A percentile compares a stretch with the other conserved stretches of the same genome.
Evolutionary conservation across 1,284 basidiomycete species (phyloP).

Genomic region (Irpex sp.): DNA sequence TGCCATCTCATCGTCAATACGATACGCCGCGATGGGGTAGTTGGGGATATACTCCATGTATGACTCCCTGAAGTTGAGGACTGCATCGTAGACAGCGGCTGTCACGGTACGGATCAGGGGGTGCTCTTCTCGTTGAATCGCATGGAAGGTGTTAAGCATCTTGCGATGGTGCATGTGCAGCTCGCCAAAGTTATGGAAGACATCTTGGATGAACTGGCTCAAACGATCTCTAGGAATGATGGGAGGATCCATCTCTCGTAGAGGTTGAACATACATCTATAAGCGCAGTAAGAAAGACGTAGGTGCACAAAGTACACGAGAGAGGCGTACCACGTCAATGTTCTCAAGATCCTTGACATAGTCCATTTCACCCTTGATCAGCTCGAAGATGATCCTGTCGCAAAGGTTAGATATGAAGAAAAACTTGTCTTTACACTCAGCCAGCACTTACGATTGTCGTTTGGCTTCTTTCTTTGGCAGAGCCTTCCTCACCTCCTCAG

Average conservation of each 20-base stretch:
- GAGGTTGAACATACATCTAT: constrained; percentile 75
- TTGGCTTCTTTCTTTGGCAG: constrained; percentile 79
- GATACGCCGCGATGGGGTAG: constrained; percentile 91
- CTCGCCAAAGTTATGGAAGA: constrained; percentile 91
- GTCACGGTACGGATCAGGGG: constrained; percentile 83
- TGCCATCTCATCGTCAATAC: constrained; percentile 85
- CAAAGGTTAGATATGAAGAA: constrained; percentile 1
- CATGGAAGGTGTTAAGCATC: constrained; percentile 78
- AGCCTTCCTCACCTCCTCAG: constrained; percentile 56
- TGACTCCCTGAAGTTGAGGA: constrained; percentile 88
- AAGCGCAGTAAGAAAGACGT: constrained; percentile 3
- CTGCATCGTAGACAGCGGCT: constrained; percentile 84
- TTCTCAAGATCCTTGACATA: constrained; percentile 93
- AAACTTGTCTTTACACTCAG: not conserved
- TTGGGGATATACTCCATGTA: constrained; percentile 93
- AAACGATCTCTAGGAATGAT: constrained; percentile 74
- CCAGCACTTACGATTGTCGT: constrained; percentile 75
- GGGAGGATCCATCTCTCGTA: constrained; percentile 72
- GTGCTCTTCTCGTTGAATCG: constrained; percentile 88
- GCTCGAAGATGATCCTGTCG: constrained; percentile 86
- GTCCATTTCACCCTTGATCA: constrained; percentile 94
- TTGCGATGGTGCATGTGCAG: constrained; percentile 72
- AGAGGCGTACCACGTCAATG: constrained; percentile 65
- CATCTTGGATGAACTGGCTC: constrained; percentile 80
- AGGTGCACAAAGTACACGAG: constrained; percentile 6